Conservation (phyloP, 768 basidiomycete genomes). For the Termitomyces heimii region DNA sequence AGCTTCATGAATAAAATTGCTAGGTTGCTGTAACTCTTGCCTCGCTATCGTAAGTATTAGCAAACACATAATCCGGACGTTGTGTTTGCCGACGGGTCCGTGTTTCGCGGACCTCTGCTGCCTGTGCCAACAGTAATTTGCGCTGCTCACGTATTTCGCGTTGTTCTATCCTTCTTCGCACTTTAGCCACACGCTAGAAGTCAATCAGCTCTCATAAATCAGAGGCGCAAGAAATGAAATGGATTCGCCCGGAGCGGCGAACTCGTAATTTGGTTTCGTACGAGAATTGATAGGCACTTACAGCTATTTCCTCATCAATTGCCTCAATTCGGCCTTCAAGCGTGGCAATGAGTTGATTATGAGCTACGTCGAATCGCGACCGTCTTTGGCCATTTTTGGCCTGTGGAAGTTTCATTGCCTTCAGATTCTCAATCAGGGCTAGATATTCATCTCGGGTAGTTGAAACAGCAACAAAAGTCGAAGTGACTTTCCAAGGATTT, state of each 20-base stretch:
- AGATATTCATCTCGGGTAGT: conserved; percentile 73
- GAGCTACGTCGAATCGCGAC: conserved; percentile 52
- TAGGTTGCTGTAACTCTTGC: conserved; percentile 31
- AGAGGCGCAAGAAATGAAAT: conserved; percentile 2
- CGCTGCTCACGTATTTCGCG: conserved; percentile 66
- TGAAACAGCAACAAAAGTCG: conserved; percentile 66
- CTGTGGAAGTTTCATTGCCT: conserved; percentile 39
- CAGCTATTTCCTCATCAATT: conserved; percentile 66
- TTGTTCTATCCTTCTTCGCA: conserved; percentile 66
- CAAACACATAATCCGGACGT: conserved; percentile 79
- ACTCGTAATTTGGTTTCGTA: not conserved
- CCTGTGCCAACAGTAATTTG: conserved; percentile 59
- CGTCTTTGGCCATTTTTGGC: conserved; percentile 42
- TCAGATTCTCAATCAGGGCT: conserved; percentile 56
- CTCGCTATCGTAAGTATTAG: conserved; percentile 59
- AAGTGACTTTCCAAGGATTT: conserved; percentile 86
- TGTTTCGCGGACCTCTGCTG: conserved; percentile 75
- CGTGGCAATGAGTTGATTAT: conserved; percentile 52
- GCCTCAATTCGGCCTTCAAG: conserved; percentile 60
- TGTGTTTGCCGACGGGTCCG: conserved; percentile 69
- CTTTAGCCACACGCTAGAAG: conserved; percentile 63
- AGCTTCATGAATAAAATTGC: conserved; percentile 14
- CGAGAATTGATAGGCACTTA: conserved; percentile 47
- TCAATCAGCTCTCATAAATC: conserved; percentile 6
- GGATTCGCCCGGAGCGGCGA: not conserved